Conservation (phyloP, 768 basidiomycete genomes). For the Mycena olivaceomarginata region DNA sequence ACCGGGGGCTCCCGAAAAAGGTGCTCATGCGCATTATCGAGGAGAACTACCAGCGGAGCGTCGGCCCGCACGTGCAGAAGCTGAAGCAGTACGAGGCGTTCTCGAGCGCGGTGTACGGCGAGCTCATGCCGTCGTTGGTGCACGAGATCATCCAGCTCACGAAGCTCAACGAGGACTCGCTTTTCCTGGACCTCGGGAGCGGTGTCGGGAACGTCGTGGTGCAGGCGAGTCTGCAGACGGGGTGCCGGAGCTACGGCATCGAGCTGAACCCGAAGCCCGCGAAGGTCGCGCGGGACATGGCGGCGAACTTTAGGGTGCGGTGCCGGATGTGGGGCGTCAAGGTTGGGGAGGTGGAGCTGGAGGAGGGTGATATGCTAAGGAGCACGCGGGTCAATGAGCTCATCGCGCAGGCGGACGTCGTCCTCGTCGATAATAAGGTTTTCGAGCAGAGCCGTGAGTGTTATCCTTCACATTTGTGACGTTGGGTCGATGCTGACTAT, state of each 20-base stretch:
- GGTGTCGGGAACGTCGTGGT: constrained; percentile 92
- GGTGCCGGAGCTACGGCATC: constrained; percentile 86
- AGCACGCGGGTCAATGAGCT: constrained; percentile 80
- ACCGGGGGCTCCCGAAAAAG: constrained; percentile 74
- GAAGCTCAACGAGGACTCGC: constrained; percentile 73
- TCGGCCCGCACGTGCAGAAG: constrained; percentile 91
- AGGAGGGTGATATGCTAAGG: constrained; percentile 91
- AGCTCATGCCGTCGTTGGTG: constrained; percentile 89
- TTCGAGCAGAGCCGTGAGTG: constrained; percentile 84
- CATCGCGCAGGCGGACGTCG: constrained; percentile 90
- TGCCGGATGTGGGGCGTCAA: constrained; percentile 95
- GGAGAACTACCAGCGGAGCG: constrained; percentile 94
- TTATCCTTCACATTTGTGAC: not conserved
- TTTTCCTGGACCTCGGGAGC: constrained; percentile 90
- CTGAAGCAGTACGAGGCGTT: constrained; percentile 90
- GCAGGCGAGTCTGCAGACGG: constrained; percentile 88
- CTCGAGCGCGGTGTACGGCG: constrained; percentile 92
- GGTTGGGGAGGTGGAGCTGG: constrained; percentile 84
- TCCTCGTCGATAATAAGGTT: constrained; percentile 93
- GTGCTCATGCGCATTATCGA: constrained; percentile 88
- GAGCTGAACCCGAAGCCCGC: constrained; percentile 89
- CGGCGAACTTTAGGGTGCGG: constrained; percentile 83
- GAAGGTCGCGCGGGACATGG: constrained; percentile 84
- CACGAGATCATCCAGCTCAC: constrained; percentile 80
- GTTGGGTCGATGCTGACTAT: constrained; percentile 25